A percentile compares a stretch with the other conserved stretches of the same genome.
phyloP scores from a whole-genome alignment of 768 basidiomycete genomes.

The Termitomyces sp. region DNA sequence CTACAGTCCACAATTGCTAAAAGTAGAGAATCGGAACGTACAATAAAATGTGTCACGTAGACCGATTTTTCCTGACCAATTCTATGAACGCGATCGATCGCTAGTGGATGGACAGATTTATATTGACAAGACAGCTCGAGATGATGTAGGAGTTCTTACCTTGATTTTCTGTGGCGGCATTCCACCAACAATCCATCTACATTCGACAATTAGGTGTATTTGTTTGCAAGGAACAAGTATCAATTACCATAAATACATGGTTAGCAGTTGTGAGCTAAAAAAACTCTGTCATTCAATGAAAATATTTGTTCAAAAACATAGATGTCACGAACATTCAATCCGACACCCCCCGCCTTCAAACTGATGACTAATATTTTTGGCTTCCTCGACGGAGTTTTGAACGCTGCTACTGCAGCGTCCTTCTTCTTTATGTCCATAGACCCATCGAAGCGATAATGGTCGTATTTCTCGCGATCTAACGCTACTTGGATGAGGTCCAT shows the following conservation, averaged over 20 bases:
- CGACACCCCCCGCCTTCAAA: slow-evolving; percentile 90
- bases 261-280: slow-evolving; percentile 70
- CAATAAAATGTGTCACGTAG: slow-evolving; percentile 82
- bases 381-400: slow-evolving; percentile 61
- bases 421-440: slow-evolving; percentile 86
- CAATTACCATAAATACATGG: slow-evolving; percentile 76
- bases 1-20: not conserved
- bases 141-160: slow-evolving; percentile 29
- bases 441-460: slow-evolving; percentile 84
- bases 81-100: slow-evolving; percentile 82
- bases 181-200: slow-evolving; percentile 95
- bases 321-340: slow-evolving; percentile 57
- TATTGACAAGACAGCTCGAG: not conserved
- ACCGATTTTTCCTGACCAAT: slow-evolving; percentile 82
- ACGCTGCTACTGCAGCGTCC: slow-evolving; percentile 67
- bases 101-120: slow-evolving; percentile 24
- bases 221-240: not conserved
- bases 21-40: slow-evolving; percentile 26
- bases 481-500: slow-evolving; percentile 74
- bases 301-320: not conserved
- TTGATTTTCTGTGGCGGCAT: slow-evolving; percentile 78
- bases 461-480: slow-evolving; percentile 62
- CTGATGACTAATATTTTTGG: slow-evolving; percentile 77
- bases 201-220: slow-evolving; percentile 2
- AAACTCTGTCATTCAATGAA: not conserved